Percentiles rank a stretch among this genome's conserved stretches.
These are phyloP conservation scores for Aspergillus heteromorphus DNA, from an alignment of 495 filamentous ascomycete genomes.

Conservation along the genomic window DNA sequence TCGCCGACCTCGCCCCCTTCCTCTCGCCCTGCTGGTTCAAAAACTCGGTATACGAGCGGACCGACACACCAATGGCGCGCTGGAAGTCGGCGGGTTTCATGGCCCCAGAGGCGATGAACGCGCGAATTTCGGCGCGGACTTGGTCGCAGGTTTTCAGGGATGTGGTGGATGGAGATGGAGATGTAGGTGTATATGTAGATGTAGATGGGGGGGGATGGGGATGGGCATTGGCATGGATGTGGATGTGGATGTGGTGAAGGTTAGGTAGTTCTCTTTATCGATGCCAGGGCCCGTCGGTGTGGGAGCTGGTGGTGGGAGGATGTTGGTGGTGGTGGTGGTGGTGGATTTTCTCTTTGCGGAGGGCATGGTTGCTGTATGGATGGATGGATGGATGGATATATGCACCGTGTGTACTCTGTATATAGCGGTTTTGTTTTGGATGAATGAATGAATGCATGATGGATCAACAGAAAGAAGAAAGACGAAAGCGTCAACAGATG, in stretches of 20 bases:
- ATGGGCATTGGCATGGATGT: no score
- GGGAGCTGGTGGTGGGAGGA: neutral
- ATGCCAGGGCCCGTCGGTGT: no score
- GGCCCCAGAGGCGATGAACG: conserved; percentile 7
- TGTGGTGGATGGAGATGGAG: neutral
- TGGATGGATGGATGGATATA: neutral
- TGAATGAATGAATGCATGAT: neutral
- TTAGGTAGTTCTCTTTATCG: neutral
- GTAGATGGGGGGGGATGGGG: no score
- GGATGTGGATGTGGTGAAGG: no score
- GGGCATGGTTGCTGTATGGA: no score
- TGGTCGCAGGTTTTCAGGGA: conserved; percentile 5
- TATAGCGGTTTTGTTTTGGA: no score
- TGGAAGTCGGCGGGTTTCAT: conserved; percentile 11
- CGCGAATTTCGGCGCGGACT: conserved; percentile 8
- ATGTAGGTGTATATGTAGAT: no score
- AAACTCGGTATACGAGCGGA: conserved; percentile 7
- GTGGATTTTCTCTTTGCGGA: no score
- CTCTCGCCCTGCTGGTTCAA: conserved; percentile 3
- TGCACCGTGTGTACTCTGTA: no score
- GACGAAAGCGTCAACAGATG: neutral
- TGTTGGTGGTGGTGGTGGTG: neutral
- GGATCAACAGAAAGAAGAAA: neutral
- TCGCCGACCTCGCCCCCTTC: conserved; percentile 8
- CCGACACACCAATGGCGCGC: neutral